These are phyloP conservation scores for Marasmius fiardii DNA, from an alignment of 1,284 basidiomycete genomes.

Conservation along the genomic window DNA sequence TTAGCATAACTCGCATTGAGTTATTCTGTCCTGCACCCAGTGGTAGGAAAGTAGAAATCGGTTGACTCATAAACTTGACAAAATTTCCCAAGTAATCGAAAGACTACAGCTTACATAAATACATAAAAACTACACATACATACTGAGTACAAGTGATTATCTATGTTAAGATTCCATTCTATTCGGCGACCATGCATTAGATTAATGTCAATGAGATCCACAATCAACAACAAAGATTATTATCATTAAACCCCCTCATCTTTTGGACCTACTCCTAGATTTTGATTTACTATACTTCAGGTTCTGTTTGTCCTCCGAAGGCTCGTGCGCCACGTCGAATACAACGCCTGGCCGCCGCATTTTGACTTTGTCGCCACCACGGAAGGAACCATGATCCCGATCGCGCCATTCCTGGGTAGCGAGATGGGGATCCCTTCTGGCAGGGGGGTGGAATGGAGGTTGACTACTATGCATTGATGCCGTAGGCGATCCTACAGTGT, in stretches of 20 bases:
- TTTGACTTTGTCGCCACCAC: conserved; percentile 36
- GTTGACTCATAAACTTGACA: no score
- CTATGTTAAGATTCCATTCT: background rate
- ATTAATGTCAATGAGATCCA: background rate
- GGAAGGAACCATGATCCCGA: conserved; percentile 20
- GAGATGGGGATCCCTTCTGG: conserved; percentile 54
- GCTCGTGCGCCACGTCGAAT: conserved; percentile 60
- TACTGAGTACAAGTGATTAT: background rate
- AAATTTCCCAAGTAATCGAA: no score
- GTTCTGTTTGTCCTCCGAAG: conserved; percentile 30
- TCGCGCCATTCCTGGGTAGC: conserved; percentile 69
- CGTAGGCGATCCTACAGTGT: conserved; percentile 73
- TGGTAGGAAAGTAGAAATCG: no score
- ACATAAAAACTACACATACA: conserved; percentile 1
- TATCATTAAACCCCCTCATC: background rate
- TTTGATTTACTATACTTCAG: conserved; percentile 16
- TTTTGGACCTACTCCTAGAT: conserved; percentile 7
- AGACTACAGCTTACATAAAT: no score
- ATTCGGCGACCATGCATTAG: background rate
- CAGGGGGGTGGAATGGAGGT: conserved; percentile 53
- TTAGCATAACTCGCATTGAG: no score
- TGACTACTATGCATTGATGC: conserved; percentile 64
- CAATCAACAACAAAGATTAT: background rate
- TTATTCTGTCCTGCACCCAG: no score
- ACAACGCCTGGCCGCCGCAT: conserved; percentile 66